These are phyloP conservation scores for Plantago major DNA, from an alignment of 257 asterid genomes.

Conservation along the genomic window DNA sequence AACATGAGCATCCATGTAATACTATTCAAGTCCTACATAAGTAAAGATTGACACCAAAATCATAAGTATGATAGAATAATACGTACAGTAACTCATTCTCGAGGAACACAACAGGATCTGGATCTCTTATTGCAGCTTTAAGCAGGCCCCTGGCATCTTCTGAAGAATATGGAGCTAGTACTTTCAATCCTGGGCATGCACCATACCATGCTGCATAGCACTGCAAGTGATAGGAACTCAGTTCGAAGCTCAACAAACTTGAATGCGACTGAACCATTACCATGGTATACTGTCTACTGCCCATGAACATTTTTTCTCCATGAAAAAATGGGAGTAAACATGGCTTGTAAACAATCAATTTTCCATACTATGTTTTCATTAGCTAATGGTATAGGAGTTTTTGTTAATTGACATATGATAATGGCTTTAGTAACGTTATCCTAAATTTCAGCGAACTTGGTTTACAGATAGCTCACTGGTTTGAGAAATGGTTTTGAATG, in stretches of 20 bases:
- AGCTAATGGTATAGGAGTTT: background rate
- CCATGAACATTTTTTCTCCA: conserved; percentile 4
- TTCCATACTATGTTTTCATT: background rate
- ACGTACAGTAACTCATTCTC: conserved; percentile 75
- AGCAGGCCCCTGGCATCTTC: conserved; percentile 89
- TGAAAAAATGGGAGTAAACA: background rate
- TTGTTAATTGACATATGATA: background rate
- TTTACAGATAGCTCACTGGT: background rate
- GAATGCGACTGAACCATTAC: background rate
- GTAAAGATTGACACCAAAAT: conserved; percentile 8
- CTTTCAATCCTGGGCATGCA: conserved; percentile 71
- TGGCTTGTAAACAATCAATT: conserved; percentile 2
- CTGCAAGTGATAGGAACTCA: conserved; percentile 34
- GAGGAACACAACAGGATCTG: conserved; percentile 75
- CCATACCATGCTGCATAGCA: conserved; percentile 84
- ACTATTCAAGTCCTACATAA: conserved; percentile 33
- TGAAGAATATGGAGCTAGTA: conserved; percentile 65
- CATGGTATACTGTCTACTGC: background rate
- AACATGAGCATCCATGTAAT: background rate
- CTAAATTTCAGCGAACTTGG: background rate
- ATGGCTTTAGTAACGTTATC: background rate
- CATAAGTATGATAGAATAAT: background rate
- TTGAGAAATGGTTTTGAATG: background rate
- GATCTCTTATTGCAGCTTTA: conserved; percentile 85
- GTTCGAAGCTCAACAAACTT: conserved; percentile 10